A percentile compares a stretch with the other conserved stretches of the same genome.
These are phyloP conservation scores for Ballota nigra DNA, from an alignment of 257 asterid species.

Conservation along the genomic window DNA sequence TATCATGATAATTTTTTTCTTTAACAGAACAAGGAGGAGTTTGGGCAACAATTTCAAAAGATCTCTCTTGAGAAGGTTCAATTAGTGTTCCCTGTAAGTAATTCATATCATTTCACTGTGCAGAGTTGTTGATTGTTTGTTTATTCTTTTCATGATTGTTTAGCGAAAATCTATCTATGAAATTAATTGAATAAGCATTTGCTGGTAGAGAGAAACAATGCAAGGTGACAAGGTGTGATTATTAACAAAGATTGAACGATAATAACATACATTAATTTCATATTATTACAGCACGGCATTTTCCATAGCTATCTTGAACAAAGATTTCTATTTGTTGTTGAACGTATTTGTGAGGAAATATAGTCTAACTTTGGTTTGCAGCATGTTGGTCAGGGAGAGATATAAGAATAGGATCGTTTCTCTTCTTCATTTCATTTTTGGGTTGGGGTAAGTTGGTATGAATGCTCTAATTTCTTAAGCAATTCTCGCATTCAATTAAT, in stretches of 20 bases:
- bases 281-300: neutral
- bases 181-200: neutral
- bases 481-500: neutral
- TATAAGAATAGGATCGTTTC: neutral
- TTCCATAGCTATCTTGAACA: neutral
- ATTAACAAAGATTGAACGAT: neutral
- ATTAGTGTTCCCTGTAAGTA: conserved; percentile 58
- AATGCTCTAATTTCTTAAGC: neutral
- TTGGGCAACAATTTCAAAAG: conserved; percentile 40
- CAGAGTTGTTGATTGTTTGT: neutral
- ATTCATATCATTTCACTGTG: conserved; percentile 3
- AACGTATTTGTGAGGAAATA: too few species aligned
- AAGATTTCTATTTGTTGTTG: neutral
- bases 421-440: neutral
- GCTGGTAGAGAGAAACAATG: neutral
- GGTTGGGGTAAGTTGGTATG: neutral
- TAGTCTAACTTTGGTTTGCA: neutral
- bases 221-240: neutral
- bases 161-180: neutral
- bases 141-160: conserved; percentile 2
- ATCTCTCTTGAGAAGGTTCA: conserved; percentile 48
- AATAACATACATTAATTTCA: neutral
- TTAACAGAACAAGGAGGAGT: conserved; percentile 58
- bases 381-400: neutral
- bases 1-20: conserved; percentile 2